Conservation (phyloP, 345 rosid species). For the Abelmoschus esculentus region DNA sequence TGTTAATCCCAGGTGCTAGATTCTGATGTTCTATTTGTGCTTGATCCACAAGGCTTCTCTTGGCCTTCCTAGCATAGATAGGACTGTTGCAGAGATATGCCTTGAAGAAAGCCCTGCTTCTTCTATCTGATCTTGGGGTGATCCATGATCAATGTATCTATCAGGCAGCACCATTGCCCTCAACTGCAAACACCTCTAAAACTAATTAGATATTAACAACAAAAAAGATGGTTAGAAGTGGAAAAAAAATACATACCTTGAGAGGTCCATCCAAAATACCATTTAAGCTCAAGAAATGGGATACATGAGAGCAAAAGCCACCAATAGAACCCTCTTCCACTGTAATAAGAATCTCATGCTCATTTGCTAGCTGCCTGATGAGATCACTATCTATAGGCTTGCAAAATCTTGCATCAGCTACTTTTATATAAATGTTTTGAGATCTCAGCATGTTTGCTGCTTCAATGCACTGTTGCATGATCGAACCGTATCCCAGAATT, state of each 20-base stretch:
- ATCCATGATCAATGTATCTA: constrained; percentile 63
- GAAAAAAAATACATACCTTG: constrained; percentile 33
- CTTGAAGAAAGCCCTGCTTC: constrained; percentile 55
- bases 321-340: no score
- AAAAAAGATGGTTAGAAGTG: background rate
- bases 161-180: constrained; percentile 70
- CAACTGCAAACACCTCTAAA: constrained; percentile 31
- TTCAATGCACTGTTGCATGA: constrained; percentile 59
- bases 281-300: constrained; percentile 60
- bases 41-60: constrained; percentile 49
- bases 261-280: constrained; percentile 74
- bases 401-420: constrained; percentile 92
- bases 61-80: constrained; percentile 50
- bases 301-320: constrained; percentile 82
- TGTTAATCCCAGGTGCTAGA: background rate
- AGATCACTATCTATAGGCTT: constrained; percentile 72
- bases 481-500: constrained; percentile 68
- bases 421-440: constrained; percentile 40
- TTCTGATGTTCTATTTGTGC: background rate
- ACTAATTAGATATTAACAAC: constrained; percentile 5
- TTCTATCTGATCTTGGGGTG: constrained; percentile 51
- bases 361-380: constrained; percentile 51
- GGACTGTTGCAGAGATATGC: constrained; percentile 52
- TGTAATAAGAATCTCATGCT: no score
- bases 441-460: constrained; percentile 45